Percentiles rank a stretch among this genome's conserved stretches.
phyloP scores from a whole-genome alignment of 306 rosid species.

The Arachis stenosperma region DNA sequence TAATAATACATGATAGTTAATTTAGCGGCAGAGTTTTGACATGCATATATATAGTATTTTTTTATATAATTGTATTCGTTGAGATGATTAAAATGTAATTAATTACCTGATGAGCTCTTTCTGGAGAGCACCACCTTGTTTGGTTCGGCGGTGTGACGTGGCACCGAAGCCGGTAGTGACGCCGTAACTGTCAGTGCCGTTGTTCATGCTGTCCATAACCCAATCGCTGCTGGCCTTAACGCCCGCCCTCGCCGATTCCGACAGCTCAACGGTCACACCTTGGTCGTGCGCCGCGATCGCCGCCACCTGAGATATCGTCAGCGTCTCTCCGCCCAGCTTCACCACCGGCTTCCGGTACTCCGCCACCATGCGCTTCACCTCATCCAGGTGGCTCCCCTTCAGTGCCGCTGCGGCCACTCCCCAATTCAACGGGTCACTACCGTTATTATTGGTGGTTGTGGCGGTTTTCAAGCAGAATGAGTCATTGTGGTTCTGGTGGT shows the following conservation, averaged over 20 bases:
- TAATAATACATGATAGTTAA: too few relatives aligned
- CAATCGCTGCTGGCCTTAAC: constrained; percentile 94
- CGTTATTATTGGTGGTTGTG: neutral
- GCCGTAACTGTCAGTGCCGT: constrained; percentile 85
- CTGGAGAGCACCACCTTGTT: constrained; percentile 85
- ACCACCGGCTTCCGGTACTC: constrained; percentile 72
- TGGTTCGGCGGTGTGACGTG: constrained; percentile 85
- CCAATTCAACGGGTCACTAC: constrained; percentile 72
- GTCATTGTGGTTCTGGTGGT: constrained; percentile 43
- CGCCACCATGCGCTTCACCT: constrained; percentile 87
- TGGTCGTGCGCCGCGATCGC: constrained; percentile 57
- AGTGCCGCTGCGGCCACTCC: constrained; percentile 66
- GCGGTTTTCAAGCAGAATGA: constrained; percentile 43
- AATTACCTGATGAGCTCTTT: constrained; percentile 73
- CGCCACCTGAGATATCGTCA: constrained; percentile 86
- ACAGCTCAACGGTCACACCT: constrained; percentile 60
- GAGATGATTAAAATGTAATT: too few relatives aligned
- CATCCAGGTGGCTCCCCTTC: constrained; percentile 79
- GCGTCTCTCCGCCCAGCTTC: constrained; percentile 65
- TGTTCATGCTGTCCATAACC: constrained; percentile 80
- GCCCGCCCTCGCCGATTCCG: constrained; percentile 70
- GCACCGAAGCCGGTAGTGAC: constrained; percentile 97
- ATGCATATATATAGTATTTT: too few relatives aligned
- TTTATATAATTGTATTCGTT: too few relatives aligned
- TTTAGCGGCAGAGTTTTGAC: too few relatives aligned